Evolutionary conservation across 306 rosid species (phyloP).

Genomic region (Acacia acuminata): DNA sequence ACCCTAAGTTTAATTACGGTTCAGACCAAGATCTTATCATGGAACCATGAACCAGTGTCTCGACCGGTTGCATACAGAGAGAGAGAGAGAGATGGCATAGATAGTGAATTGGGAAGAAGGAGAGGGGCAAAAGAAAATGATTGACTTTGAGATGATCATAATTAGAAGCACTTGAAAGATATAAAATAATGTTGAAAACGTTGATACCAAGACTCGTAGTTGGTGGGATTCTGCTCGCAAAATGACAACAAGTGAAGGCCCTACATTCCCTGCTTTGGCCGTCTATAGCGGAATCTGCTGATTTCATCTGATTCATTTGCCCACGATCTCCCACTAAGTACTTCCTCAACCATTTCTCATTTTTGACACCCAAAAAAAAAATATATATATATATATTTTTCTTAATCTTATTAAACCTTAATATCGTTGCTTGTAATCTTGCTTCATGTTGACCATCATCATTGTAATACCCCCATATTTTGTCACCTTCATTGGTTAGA

Average conservation of each 20-base stretch:
- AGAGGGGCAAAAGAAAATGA: conserved; percentile 30
- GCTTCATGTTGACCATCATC: conserved; percentile 8
- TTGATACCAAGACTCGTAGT: conserved; percentile 47
- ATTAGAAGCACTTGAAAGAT: conserved; percentile 34
- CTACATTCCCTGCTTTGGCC: conserved; percentile 41
- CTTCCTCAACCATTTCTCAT: neutral
- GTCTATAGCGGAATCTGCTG: conserved; percentile 64
- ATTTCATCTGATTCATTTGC: conserved; percentile 43
- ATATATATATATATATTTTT: too few species aligned
- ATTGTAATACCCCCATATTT: conserved; percentile 21
- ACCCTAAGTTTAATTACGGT: too few species aligned
- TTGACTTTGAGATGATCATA: conserved; percentile 38
- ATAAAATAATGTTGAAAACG: conserved; percentile 39
- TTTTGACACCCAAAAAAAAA: neutral
- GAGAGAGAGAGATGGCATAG: neutral
- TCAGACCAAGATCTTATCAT: too few species aligned
- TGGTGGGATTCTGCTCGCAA: conserved; percentile 55
- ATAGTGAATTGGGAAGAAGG: conserved; percentile 35
- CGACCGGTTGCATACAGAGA: neutral
- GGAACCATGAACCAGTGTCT: too few species aligned
- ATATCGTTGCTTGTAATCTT: conserved; percentile 30
- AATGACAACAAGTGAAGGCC: conserved; percentile 47
- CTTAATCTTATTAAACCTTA: conserved; percentile 8
- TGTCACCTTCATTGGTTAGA: conserved; percentile 39
- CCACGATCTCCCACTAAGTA: neutral